Base-by-base conservation (phyloP, 495 filamentous ascomycete genomes). In the Gamarada debralockiae region DNA sequence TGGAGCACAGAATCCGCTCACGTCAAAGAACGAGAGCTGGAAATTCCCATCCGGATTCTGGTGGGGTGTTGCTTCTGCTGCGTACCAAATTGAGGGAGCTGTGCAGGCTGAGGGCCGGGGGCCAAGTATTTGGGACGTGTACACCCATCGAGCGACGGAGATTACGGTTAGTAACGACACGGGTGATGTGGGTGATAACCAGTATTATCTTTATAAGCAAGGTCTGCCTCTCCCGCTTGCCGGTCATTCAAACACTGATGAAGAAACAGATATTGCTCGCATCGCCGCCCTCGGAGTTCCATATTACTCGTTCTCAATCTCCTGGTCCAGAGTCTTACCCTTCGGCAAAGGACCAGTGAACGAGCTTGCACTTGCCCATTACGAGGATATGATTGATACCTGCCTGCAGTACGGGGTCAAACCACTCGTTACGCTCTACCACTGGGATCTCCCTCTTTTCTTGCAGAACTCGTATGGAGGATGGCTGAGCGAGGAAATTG, bases 191-290 rank as follows among this genome's bases (percentile, higher is more conserved):
- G 60, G 67, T 5, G 65, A 60, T 29, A 67, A 73, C 24, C 70
- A 74, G 47, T 75, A 75, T 47, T 75, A 67, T 27, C 48, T 74
- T 7, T 75, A 75, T 52, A 74, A 74, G 57, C 69, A 73, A 48
- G 21, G 3, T 14, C 24, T 37, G 12, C 12, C 36, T 47, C 8
- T n/a, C n/a, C n/a, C n/a, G 2, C 9, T 43, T 38, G 15, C 17
- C 24, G 46, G 25, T 9, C 15, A 42, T 10, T 12, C 0, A 0
- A 20, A 27, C 18, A 41, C 21, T 31, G 2, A 21, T 36, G 20
- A 34, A 20, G 37, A 15, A 23, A 36, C 24, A 60, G 72, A 75
- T 61, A 71, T 72, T 56, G 69, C 69, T 1, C 61, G 71, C 21
- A 39, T 75, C 39, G 62, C 64, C 23, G 58, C 57, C 31, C 52